phyloP scores from a whole-genome alignment of 257 asterid genomes.

The Paulownia fortunei region DNA sequence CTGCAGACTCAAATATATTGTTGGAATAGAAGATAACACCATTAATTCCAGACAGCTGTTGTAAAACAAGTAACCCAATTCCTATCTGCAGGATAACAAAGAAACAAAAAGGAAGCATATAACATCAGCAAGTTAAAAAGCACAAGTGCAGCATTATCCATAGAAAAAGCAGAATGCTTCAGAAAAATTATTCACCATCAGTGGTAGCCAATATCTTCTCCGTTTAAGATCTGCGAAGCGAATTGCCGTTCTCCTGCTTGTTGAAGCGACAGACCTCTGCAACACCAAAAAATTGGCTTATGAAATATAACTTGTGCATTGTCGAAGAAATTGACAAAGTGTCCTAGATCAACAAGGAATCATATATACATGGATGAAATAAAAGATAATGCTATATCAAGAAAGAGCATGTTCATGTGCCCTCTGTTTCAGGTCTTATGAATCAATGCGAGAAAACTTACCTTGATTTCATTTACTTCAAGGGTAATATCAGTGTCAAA shows the following conservation, averaged over 20 bases:
- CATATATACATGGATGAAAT: not conserved
- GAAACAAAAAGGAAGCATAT: not conserved
- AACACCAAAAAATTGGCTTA: constrained; percentile 27
- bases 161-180: not conserved
- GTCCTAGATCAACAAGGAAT: not conserved
- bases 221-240: constrained; percentile 80
- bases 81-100: constrained; percentile 64
- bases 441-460: constrained; percentile 19
- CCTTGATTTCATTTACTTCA: constrained; percentile 92
- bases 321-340: constrained; percentile 14
- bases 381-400: not conserved
- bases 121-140: constrained; percentile 1
- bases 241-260: constrained; percentile 73
- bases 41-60: constrained; percentile 82
- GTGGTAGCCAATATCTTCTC: constrained; percentile 96
- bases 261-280: constrained; percentile 81
- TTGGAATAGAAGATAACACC: constrained; percentile 89
- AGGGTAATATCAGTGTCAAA: constrained; percentile 84
- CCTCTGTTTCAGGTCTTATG: not conserved
- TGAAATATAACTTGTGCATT: constrained; percentile 1
- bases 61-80: constrained; percentile 76
- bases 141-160: not conserved
- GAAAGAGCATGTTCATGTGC: not conserved
- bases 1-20: constrained; percentile 83
- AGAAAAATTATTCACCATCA: constrained; percentile 64